A percentile compares a stretch with the other conserved stretches of the same genome.
Evolutionary conservation across 2,329 filamentous ascomycete genomes (phyloP).

Genomic region (Uncinocarpus reesii): DNA sequence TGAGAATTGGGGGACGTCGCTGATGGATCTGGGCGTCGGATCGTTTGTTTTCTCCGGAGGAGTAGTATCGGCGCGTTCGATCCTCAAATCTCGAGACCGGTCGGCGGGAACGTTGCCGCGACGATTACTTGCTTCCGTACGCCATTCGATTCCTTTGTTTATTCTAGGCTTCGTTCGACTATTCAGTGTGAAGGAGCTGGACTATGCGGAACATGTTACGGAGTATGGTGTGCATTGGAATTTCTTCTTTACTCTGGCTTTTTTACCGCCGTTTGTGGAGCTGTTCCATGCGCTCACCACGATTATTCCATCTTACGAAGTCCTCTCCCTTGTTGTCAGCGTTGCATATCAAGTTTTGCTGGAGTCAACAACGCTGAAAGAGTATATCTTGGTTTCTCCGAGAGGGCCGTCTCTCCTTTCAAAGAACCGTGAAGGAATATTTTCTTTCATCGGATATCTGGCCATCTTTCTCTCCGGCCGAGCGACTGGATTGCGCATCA

Average conservation of each 20-base stretch:
- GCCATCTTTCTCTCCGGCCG: conserved; percentile 90
- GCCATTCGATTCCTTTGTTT: conserved; percentile 74
- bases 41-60: conserved; percentile 95
- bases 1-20: conserved; percentile 97
- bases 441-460: conserved; percentile 86
- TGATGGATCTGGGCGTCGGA: conserved; percentile 96
- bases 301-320: conserved; percentile 64
- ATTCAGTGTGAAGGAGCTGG: conserved; percentile 80
- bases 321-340: conserved; percentile 59
- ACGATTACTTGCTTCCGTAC: conserved; percentile 56
- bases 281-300: conserved; percentile 63
- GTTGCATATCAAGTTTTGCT: conserved; percentile 64
- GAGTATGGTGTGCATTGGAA: conserved; percentile 99
- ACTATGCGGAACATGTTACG: conserved; percentile 93
- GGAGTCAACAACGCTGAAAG: conserved; percentile 66
- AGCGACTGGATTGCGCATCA: conserved; percentile 66
- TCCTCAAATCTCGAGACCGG: conserved; percentile 49
- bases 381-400: conserved; percentile 71
- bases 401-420: conserved; percentile 64
- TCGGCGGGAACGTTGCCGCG: conserved; percentile 33
- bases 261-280: conserved; percentile 81
- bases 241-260: conserved; percentile 92
- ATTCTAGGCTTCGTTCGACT: conserved; percentile 70
- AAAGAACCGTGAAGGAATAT: conserved; percentile 90
- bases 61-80: conserved; percentile 72